These are phyloP conservation scores for Lentinula boryana DNA, from an alignment of 768 basidiomycete species.

Conservation along the genomic window DNA sequence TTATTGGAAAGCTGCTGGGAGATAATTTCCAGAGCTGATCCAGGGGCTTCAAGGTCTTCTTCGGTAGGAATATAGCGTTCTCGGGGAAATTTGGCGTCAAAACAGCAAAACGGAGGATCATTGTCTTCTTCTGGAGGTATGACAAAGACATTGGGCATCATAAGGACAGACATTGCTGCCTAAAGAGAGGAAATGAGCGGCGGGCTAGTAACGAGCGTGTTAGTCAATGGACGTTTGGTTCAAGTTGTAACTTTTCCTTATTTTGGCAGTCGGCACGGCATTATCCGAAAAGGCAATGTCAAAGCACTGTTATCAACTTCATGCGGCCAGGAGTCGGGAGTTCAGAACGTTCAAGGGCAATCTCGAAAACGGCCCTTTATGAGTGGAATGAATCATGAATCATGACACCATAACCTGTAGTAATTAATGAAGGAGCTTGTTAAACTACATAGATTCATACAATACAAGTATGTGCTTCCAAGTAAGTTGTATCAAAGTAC, in stretches of 20 bases:
- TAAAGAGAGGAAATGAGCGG: constrained; percentile 2
- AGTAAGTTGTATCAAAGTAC: background rate
- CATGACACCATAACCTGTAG: too few species aligned
- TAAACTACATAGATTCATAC: too few species aligned
- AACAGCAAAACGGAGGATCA: constrained; percentile 50
- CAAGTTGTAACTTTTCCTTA: background rate
- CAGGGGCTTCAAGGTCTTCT: constrained; percentile 19
- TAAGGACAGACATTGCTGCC: background rate
- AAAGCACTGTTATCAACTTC: background rate
- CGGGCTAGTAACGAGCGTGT: constrained; percentile 6
- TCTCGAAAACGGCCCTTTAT: too few species aligned
- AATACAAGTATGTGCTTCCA: too few species aligned
- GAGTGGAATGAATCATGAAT: too few species aligned
- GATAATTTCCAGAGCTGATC: constrained; percentile 23
- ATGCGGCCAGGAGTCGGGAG: too few species aligned
- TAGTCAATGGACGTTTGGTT: constrained; percentile 1
- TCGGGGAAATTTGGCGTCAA: constrained; percentile 36
- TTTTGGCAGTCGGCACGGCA: background rate
- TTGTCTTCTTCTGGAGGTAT: constrained; percentile 56
- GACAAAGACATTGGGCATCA: constrained; percentile 44
- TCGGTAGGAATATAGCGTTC: constrained; percentile 10
- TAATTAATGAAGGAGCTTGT: too few species aligned
- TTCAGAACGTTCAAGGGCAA: too few species aligned
- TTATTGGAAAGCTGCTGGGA: constrained; percentile 14
- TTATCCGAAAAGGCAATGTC: background rate